Percentiles rank a stretch among this genome's conserved stretches.
These are phyloP conservation scores for Cornus controversa DNA, from an alignment of 148 eudicot species.

Conservation along the genomic window DNA sequence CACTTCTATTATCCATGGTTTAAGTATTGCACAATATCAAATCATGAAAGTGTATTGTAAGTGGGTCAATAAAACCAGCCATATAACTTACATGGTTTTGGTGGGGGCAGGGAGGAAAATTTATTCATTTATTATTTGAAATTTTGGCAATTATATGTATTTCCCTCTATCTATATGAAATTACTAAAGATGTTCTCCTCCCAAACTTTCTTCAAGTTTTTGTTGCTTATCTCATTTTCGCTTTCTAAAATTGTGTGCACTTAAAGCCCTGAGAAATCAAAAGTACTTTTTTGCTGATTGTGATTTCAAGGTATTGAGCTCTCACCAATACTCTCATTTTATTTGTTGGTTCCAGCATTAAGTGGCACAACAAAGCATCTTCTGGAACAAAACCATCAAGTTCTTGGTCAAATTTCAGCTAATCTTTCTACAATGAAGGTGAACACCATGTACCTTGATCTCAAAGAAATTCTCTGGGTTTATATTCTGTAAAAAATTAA, in stretches of 20 bases:
- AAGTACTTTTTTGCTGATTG: background rate
- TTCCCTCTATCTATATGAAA: background rate
- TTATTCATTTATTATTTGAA: background rate
- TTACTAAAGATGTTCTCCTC: background rate
- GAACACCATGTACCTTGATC: background rate
- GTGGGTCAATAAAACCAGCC: too few relatives aligned
- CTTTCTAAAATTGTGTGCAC: background rate
- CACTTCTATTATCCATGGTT: too few relatives aligned
- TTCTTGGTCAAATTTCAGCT: slow-evolving; percentile 49
- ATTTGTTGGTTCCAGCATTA: slow-evolving; percentile 40
- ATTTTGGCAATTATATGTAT: background rate
- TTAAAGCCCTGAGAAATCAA: background rate
- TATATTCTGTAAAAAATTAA: background rate
- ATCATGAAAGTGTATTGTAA: too few relatives aligned
- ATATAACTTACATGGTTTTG: background rate
- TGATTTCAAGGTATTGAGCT: background rate
- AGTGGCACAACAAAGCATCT: slow-evolving; percentile 55
- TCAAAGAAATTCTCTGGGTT: background rate
- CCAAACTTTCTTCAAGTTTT: background rate
- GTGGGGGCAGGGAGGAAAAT: background rate
- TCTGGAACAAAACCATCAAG: slow-evolving; percentile 59
- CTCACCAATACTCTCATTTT: slow-evolving; percentile 8
- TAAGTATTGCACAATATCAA: too few relatives aligned
- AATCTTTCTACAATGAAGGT: slow-evolving; percentile 62
- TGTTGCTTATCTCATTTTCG: background rate